Evolutionary conservation across 2,329 filamentous ascomycete genomes (phyloP), one percentile per base, ranked within the genome.

Genomic region (Epichloe bromicola): DNA sequence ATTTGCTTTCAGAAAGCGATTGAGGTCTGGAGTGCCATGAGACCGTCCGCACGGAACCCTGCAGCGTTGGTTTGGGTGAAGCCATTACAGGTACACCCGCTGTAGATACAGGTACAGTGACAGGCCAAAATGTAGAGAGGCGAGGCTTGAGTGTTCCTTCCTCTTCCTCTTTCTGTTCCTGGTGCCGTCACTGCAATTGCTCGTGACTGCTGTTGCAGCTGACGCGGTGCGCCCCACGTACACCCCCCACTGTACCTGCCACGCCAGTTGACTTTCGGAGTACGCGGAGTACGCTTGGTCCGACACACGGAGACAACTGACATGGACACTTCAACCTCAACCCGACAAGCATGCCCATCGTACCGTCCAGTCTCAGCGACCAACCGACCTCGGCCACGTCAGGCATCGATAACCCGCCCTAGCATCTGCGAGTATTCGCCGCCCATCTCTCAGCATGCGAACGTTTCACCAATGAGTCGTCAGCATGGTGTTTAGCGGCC

Each of bases 401-500:
- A 50, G 23, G 10, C 20, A 37, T 46, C 17, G n/a, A 41, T 30
- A 34, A 8, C 34, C 39, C n/a, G 30, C 10, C 33, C 30, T 14
- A 8, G 33, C 26, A 36, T 26, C 37, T 20, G 37, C 39, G n/a
- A 19, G 30, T n/a, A 15, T 43, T n/a, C 39, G 30, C 19, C 37
- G 8, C n/a, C 6, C 15, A 44, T 12, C 14, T 40, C 15, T 15
- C 41, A 51, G 44, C 38, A 48, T 53, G 51, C 41, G 20, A 51
- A 38, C 17, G 23, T 40, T 30, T 54, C 53, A 61, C 65, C 58
- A 58, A 69, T 67, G 65, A 66, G 53, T 63, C 64, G 63, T 57
- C 64, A 69, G 63, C 61, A 77, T 76, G 74, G 72, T 71, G 51
- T 69, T 76, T 57, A 68, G 70, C 54, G 70, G 67, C 56, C 69